Evolutionary conservation across 192 early-diverging fungal species (phyloP), one percentile per base, ranked within the genome.

Genomic region (Linnemannia schmuckeri): DNA sequence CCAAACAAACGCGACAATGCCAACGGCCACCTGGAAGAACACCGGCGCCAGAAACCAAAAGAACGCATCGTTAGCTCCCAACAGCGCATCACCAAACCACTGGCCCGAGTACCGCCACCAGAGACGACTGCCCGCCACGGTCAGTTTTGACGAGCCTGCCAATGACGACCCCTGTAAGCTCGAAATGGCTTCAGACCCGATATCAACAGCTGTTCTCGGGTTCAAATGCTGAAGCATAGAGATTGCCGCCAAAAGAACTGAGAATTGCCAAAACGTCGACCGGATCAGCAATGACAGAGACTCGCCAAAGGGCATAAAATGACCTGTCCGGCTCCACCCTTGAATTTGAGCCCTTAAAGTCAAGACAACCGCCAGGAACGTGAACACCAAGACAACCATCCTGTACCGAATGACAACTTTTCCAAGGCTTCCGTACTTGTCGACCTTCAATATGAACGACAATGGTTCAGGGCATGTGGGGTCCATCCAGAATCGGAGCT

Each of bases 361-460:
- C 74, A 95, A 70, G 6, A 94, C 82, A 0, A 93, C 91, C 74
- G 93, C 93, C 10, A 95, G 88, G 78, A 93, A 95, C 24, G 94
- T 90, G 77, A 95, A 90, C 4, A 93, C 92, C n/a, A 93, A 75
- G 27, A 95, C 74, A n/a, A 93, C 91, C 75, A 94, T 94, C 35
- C 94, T 93, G 63, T 95, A 93, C 44, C 96, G 91, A 81, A 95
- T 94, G 10, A 95, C 89, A 49, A 94, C 82, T 33, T 93, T 90
- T 38, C 93, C 94, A 40, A 95, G 78, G 78, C 93, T 94, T 49
- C 94, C 94, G 81, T 95, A 96, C 88, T 89, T 91, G 85, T 96
- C 93, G 20, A 96, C 85, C 2, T 69, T 70, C 61, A 96, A 79
- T 15, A 87, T 76, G 0, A 96, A 18, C 12, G 89, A 76, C 49